Evolutionary conservation across 1,284 basidiomycete species (phyloP), one percentile per base, ranked within the genome.

Genomic region (Athelia psychrophila): DNA sequence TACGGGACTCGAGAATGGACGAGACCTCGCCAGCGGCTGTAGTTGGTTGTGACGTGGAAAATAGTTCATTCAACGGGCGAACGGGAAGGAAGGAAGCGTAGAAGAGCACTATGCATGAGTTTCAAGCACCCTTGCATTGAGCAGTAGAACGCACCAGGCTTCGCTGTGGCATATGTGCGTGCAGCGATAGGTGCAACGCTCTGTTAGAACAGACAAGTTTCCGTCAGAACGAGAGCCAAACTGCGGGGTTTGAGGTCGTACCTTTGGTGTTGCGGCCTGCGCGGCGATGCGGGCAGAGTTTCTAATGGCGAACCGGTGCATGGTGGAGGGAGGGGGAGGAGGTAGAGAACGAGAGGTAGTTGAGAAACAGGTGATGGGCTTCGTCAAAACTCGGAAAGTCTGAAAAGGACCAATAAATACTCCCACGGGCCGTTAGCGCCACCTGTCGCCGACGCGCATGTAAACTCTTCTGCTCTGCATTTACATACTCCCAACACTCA

Each of bases 11-110:
- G 69, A 99, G 88, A 79, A 99, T 98, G 66, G 94, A 95, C 56
- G 95, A 96, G 65, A 99, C 96, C 84, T 99, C 96, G 67, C 95
- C 96, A 63, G 95, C 95, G 74, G 95, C 96, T 98, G 65, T 55
- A 52, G 57, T 45, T 51, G 56, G 56, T 72, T 78, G 71, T 77
- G 72, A 73, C 76, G 71, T 75, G 54, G 49, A 53, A 51, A 53
- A 57, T 54, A 57, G 55, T 57, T 57, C 51, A 52, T 63, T 67
- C 33, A 65, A 58, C 46, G 52, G 46, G 49, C 25, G 10, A 44
- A 47, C 52, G 45, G 30, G 47, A 38, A 19, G 45, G 47, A 47
- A 36, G 33, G 33, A 54, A 45, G 47, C 22, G 6, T 5, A 44
- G 27, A 24, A 50, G 50, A 36, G n/a, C 23, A 42, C 20, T 16